A percentile compares a stretch with the other conserved stretches of the same genome.
Evolutionary conservation across 805 yeast genomes (phyloP).

Genomic region (Candida vaughaniae): DNA sequence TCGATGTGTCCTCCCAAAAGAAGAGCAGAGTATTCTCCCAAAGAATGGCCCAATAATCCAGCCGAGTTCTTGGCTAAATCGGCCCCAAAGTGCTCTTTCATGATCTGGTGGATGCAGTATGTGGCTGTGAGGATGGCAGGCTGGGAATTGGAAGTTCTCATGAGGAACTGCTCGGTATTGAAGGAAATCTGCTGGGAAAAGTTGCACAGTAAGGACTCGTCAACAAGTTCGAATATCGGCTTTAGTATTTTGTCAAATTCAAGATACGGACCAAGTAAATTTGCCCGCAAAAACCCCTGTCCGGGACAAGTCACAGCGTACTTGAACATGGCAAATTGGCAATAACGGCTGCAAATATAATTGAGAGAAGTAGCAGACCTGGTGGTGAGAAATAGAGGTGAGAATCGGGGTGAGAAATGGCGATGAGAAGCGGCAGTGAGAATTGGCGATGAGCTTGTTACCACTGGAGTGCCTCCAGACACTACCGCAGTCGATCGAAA

Average conservation of each 20-base stretch:
- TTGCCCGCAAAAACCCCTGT: conserved; percentile 27
- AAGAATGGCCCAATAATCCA: conserved; percentile 46
- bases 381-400: no score
- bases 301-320: conserved; percentile 37
- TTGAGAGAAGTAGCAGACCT: no score
- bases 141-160: conserved; percentile 48
- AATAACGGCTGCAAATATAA: not conserved
- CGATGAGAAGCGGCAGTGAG: no score
- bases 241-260: conserved; percentile 12
- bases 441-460: no score
- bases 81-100: conserved; percentile 19
- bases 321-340: conserved; percentile 3
- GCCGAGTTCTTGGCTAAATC: conserved; percentile 14
- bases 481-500: no score
- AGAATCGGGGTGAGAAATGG: no score
- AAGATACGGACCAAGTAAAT: conserved; percentile 21
- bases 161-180: conserved; percentile 20
- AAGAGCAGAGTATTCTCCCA: conserved; percentile 51
- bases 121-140: conserved; percentile 51
- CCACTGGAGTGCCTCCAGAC: no score
- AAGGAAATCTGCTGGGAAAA: conserved; percentile 20
- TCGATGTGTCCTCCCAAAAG: conserved; percentile 34
- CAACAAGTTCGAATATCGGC: conserved; percentile 16
- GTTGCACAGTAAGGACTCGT: conserved; percentile 21
- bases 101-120: conserved; percentile 23